Percentiles rank a stretch among this genome's conserved stretches.
These are phyloP conservation scores for Dioscorea alata DNA, from an alignment of 106 monocot species.

Conservation along the genomic window DNA sequence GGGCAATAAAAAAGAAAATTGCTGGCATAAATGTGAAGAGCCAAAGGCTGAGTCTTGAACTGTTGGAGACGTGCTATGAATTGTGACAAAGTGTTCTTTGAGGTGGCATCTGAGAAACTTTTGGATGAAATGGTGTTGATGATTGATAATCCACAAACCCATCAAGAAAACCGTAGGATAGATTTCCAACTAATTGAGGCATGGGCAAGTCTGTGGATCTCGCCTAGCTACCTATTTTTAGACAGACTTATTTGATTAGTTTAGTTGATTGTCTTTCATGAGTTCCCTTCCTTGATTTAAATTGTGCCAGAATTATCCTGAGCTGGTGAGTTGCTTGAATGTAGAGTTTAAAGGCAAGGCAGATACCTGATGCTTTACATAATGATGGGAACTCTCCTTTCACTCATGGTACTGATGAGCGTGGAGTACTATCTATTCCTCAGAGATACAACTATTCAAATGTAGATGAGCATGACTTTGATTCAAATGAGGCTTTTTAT, in stretches of 20 bases:
- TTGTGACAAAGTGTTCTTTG: slow-evolving; percentile 79
- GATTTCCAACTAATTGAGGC: slow-evolving; percentile 67
- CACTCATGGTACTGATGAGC: slow-evolving; percentile 14
- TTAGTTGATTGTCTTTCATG: neutral
- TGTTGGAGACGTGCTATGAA: slow-evolving; percentile 77
- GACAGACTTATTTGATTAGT: slow-evolving; percentile 68
- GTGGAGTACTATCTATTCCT: slow-evolving; percentile 17
- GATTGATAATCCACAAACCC: slow-evolving; percentile 60
- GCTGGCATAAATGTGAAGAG: slow-evolving; percentile 23
- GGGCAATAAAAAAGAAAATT: slow-evolving; percentile 75
- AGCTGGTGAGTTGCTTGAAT: neutral
- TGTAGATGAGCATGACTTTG: slow-evolving; percentile 7
- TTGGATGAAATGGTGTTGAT: slow-evolving; percentile 72
- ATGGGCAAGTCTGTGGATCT: slow-evolving; percentile 75
- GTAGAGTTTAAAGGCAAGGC: slow-evolving; percentile 49
- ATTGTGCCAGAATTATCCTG: neutral
- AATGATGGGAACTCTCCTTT: slow-evolving; percentile 21
- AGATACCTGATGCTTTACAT: slow-evolving; percentile 5
- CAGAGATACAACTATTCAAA: slow-evolving; percentile 28
- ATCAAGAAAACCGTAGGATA: slow-evolving; percentile 33
- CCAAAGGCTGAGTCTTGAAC: slow-evolving; percentile 59
- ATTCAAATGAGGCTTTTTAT: slow-evolving; percentile 8
- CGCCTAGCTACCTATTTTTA: slow-evolving; percentile 62
- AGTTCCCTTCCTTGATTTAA: neutral
- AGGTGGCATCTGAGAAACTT: slow-evolving; percentile 70